Evolutionary conservation across 1,139 yeast genomes (phyloP).

Genomic region (Lizanozyma gosingica): DNA sequence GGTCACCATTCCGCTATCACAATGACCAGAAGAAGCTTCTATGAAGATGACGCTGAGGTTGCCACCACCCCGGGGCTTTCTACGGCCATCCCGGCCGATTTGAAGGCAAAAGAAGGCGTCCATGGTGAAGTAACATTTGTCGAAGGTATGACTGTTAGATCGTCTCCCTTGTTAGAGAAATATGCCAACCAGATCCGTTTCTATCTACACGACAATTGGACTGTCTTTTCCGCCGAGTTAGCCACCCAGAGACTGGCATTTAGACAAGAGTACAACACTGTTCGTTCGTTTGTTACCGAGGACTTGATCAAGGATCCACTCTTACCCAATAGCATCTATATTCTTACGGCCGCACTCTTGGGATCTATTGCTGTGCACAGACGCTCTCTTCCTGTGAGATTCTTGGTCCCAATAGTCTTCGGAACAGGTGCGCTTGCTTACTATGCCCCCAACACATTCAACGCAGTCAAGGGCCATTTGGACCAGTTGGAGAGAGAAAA

Average conservation of each 20-base stretch:
- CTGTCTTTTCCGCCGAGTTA: slow-evolving; percentile 31
- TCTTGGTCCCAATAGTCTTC: slow-evolving; percentile 39
- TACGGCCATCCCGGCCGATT: slow-evolving; percentile 23
- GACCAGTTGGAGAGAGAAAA: not conserved
- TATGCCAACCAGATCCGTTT: slow-evolving; percentile 30
- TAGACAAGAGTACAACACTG: slow-evolving; percentile 25
- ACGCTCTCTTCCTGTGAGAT: slow-evolving; percentile 40
- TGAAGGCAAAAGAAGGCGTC: slow-evolving; percentile 29
- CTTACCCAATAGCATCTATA: slow-evolving; percentile 45
- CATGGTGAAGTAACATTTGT: slow-evolving; percentile 35
- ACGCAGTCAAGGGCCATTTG: slow-evolving; percentile 7
- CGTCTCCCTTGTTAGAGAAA: slow-evolving; percentile 38
- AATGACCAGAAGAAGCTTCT: slow-evolving; percentile 32
- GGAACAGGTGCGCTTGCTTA: slow-evolving; percentile 34
- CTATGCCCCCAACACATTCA: slow-evolving; percentile 29
- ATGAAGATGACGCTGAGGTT: slow-evolving; percentile 41
- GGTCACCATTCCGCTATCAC: too few species aligned
- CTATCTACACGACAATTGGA: slow-evolving; percentile 27
- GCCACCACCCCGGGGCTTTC: slow-evolving; percentile 41
- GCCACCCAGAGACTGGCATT: slow-evolving; percentile 38
- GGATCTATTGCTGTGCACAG: slow-evolving; percentile 47
- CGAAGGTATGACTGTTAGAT: slow-evolving; percentile 45
- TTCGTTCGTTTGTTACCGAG: slow-evolving; percentile 18
- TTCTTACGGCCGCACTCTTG: slow-evolving; percentile 44
- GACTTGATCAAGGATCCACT: slow-evolving; percentile 31